phyloP scores from a whole-genome alignment of 2,329 filamentous ascomycete genomes.

The Aspergillus ochraceoroseus region DNA sequence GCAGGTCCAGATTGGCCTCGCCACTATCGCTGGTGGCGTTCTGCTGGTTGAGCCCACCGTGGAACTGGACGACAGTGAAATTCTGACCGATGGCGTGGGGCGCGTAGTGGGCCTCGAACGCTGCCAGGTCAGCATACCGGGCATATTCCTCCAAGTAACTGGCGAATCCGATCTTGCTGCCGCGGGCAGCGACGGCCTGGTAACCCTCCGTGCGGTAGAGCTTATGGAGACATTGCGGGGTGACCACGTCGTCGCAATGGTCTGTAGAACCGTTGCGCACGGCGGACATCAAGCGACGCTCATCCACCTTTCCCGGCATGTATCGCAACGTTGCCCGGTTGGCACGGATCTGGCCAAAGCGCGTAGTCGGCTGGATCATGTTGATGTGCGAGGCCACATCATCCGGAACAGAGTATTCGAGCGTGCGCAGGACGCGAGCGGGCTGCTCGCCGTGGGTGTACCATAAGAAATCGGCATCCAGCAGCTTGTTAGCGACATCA shows the following conservation, averaged over 20 bases:
- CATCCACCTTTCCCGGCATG: constrained; percentile 21
- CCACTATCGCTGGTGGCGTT: constrained; percentile 38
- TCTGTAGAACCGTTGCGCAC: constrained; percentile 22
- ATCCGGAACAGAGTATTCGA: constrained; percentile 40
- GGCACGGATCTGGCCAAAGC: constrained; percentile 37
- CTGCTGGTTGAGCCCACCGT: constrained; percentile 40
- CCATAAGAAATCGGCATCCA: constrained; percentile 40
- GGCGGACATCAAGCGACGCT: constrained; percentile 20
- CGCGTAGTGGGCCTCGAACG: constrained; percentile 40
- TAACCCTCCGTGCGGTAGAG: constrained; percentile 46
- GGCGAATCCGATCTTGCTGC: constrained; percentile 43
- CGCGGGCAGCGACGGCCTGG: constrained; percentile 33
- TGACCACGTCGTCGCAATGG: constrained; percentile 44
- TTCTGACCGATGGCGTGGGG: constrained; percentile 42
- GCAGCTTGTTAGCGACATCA: constrained; percentile 34
- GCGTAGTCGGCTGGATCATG: constrained; percentile 42
- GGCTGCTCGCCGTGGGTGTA: constrained; percentile 27
- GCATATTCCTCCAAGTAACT: constrained; percentile 50
- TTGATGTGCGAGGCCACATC: constrained; percentile 36
- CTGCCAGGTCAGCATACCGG: constrained; percentile 44
- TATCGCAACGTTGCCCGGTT: constrained; percentile 26
- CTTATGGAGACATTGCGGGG: constrained; percentile 45
- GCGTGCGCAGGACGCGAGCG: constrained; percentile 36
- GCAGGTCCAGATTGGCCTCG: constrained; percentile 50
- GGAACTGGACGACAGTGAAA: constrained; percentile 43